Evolutionary conservation across 2,329 filamentous ascomycete genomes (phyloP).

Genomic region (Aspergillus flavus): DNA sequence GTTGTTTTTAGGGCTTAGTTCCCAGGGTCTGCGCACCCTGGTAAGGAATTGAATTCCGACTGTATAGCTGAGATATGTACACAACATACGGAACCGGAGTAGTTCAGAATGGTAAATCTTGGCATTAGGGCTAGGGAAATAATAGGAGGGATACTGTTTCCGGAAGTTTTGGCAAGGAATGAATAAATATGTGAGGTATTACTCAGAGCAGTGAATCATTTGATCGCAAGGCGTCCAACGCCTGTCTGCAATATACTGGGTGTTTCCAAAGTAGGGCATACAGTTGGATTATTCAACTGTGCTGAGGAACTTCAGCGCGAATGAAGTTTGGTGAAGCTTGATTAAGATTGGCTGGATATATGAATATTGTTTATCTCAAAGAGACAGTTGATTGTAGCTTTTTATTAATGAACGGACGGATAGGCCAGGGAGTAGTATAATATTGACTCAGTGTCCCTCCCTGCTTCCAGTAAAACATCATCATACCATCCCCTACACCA

Average conservation of each 20-base stretch:
- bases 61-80: no score
- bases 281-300: no score
- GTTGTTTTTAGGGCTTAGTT: neutral
- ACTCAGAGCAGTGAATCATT: neutral
- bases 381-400: neutral
- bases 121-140: neutral
- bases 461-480: neutral
- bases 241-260: no score
- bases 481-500: neutral
- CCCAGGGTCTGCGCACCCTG: no score
- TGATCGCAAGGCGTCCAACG: no score
- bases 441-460: neutral
- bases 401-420: neutral
- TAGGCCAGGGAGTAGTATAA: neutral
- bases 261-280: no score
- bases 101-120: no score
- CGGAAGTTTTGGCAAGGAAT: neutral
- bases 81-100: no score
- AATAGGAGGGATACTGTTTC: neutral
- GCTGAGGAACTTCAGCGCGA: no score
- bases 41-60: neutral
- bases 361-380: neutral
- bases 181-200: neutral
- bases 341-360: neutral
- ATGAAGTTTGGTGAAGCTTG: neutral